Percentiles rank a stretch among this genome's conserved stretches.
phyloP scores from a whole-genome alignment of 129 eudicot species.

The Centrapalus pauciflorus region DNA sequence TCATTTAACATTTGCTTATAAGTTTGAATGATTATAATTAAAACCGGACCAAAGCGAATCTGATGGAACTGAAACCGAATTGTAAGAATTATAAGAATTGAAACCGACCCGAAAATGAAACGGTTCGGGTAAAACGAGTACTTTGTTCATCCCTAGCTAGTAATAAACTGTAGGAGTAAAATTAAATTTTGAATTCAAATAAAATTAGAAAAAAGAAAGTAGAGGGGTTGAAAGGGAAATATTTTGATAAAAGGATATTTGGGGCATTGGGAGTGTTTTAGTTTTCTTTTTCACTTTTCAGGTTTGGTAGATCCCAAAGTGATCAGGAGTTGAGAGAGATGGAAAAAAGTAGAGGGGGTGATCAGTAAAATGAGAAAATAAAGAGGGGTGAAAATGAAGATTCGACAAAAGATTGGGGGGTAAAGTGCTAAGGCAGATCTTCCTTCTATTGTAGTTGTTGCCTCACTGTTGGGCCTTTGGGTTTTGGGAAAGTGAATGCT shows the following conservation, averaged over 20 bases:
- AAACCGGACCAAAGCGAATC: too few species aligned
- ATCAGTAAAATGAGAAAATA: slow-evolving; percentile 15
- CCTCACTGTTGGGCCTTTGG: slow-evolving; percentile 21
- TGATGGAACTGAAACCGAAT: too few species aligned
- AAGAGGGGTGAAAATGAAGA: slow-evolving; percentile 21
- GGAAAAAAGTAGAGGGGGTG: slow-evolving; percentile 25
- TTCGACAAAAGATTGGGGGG: slow-evolving; percentile 16
- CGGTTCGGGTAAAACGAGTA: too few species aligned
- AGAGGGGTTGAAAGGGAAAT: slow-evolving; percentile 17
- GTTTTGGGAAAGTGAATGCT: slow-evolving; percentile 32
- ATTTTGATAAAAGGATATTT: slow-evolving; percentile 23
- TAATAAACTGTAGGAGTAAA: too few species aligned
- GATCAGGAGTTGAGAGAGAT: slow-evolving; percentile 5
- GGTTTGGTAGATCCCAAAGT: slow-evolving; percentile 30
- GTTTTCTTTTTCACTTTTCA: too few species aligned
- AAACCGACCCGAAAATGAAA: too few species aligned
- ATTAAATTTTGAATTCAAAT: slow-evolving; percentile 7
- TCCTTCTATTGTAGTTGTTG: slow-evolving; percentile 14
- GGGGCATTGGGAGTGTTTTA: slow-evolving; percentile 1
- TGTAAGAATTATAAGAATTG: too few species aligned
- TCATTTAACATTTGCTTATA: too few species aligned
- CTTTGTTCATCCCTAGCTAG: too few species aligned
- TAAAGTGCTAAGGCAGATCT: slow-evolving; percentile 36
- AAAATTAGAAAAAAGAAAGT: slow-evolving; percentile 21
- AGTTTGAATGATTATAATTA: too few species aligned